Evolutionary conservation across 371 early-diverging fungal genomes (phyloP), one percentile per base, ranked within the genome.

Genomic region (Mortierella sp.): DNA sequence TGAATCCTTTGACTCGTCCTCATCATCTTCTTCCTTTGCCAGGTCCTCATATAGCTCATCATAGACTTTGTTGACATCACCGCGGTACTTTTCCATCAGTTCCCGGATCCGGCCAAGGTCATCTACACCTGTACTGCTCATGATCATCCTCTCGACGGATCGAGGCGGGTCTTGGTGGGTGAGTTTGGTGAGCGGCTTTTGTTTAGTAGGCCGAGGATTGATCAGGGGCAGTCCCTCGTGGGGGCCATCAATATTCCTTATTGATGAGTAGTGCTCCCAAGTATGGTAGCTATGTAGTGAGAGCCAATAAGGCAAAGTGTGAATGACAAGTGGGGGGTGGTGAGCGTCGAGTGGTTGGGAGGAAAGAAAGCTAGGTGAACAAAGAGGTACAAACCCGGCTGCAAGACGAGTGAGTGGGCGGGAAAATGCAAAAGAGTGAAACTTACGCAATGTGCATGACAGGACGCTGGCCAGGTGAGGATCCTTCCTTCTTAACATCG

Each of bases 191-290:
- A 76, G 76, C 23, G 74, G 70, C 11, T 67, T 47, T 21, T 63
- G 68, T 51, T 47, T 47, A 7, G 60, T 56, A 23, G 72, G 74
- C 45, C 66, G 57, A 2, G 75, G 83, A 64, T 84, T 85, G 18
- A 91, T 89, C 19, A 88, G 82, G 3, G 93, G 93, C 19, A 84
- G 83, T 5, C 92, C 93, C 6, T 79, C 80, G 44, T 82, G 81
- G 4, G 92, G 93, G 0, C 92, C 92, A 55, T 84, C 85, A 19
- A 86, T 73, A 48, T 90, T 91, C 19, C 93, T 81, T 15, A 94
- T 87, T 0, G 94, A 94, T 19, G 89, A 89, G 64, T 96, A 96
- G 75, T 95, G 96, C 67, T 95, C 95, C 90, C 94, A 94, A 48
- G 88, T 88, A 70, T 94, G 94, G 75, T 93, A 91, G 0, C 90